Evolutionary conservation across 2,329 filamentous ascomycete species (phyloP).

Genomic region (Exophiala aquamarina): DNA sequence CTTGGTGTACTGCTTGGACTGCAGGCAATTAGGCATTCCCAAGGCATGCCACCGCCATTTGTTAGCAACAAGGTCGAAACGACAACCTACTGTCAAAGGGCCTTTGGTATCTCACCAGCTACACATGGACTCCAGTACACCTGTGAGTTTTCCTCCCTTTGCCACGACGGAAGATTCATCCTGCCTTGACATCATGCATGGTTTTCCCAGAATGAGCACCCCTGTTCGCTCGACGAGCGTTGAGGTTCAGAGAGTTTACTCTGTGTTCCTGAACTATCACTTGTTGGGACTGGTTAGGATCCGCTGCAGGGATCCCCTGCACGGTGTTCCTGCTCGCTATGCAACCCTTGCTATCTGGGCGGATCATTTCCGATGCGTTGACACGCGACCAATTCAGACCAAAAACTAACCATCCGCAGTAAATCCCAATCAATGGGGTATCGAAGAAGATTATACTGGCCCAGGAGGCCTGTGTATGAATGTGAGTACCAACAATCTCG

Average conservation of each 20-base stretch:
- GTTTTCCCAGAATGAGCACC: slow-evolving; percentile 6
- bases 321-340: background rate
- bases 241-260: slow-evolving; percentile 2
- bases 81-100: slow-evolving; percentile 43
- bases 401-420: slow-evolving; percentile 37
- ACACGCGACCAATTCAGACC: slow-evolving; percentile 10
- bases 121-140: slow-evolving; percentile 48
- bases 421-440: slow-evolving; percentile 59
- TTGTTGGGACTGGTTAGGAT: slow-evolving; percentile 6
- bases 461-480: slow-evolving; percentile 52
- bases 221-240: slow-evolving; percentile 10
- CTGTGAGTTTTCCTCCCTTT: slow-evolving; percentile 39
- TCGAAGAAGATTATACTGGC: slow-evolving; percentile 32
- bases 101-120: slow-evolving; percentile 47
- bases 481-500: slow-evolving; percentile 39
- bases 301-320: slow-evolving; percentile 4
- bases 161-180: slow-evolving; percentile 8
- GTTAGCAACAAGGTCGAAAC: slow-evolving; percentile 39
- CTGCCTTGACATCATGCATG: background rate
- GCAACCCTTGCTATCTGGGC: background rate
- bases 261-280: slow-evolving; percentile 9
- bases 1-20: slow-evolving; percentile 53
- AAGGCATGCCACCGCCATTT: slow-evolving; percentile 49
- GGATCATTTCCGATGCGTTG: background rate
- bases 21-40: slow-evolving; percentile 44